These are phyloP conservation scores for Ophiocytium majus DNA, from an alignment of 352 stramenopile genomes.

Conservation along the genomic window DNA sequence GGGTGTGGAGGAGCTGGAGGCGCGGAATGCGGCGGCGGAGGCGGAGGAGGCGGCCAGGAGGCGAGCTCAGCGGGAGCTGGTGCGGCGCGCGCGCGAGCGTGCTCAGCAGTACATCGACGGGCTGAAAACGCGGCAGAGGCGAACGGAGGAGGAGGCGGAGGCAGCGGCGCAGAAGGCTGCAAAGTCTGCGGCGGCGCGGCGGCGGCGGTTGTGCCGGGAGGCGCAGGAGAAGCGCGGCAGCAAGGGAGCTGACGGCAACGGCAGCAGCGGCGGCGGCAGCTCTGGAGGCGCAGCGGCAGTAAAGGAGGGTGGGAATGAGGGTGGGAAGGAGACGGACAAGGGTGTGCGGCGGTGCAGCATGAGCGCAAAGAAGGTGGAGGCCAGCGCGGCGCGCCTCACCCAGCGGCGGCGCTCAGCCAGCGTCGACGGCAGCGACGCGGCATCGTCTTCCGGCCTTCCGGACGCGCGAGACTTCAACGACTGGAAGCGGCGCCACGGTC, in stretches of 20 bases:
- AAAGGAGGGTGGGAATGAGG: neutral
- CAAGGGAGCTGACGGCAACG: too few species aligned
- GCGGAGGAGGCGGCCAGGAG: neutral
- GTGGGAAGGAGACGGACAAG: neutral
- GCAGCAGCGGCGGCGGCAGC: conserved; percentile 22
- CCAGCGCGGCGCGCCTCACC: conserved; percentile 42
- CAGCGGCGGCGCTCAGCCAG: conserved; percentile 22
- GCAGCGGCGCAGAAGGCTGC: neutral
- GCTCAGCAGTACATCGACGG: conserved; percentile 20
- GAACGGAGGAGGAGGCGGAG: conserved; percentile 24
- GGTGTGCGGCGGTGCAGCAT: neutral
- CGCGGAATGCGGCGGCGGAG: neutral
- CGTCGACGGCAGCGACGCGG: neutral
- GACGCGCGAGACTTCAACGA: conserved; percentile 64
- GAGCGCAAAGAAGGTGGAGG: conserved; percentile 56
- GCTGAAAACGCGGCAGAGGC: neutral
- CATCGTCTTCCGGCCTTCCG: neutral
- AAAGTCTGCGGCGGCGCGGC: neutral
- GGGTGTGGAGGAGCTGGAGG: too few species aligned
- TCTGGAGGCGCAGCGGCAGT: neutral
- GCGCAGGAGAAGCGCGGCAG: conserved; percentile 32
- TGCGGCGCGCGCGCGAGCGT: neutral
- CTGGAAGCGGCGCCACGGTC: conserved; percentile 80
- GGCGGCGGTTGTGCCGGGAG: conserved; percentile 24
- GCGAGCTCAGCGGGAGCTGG: neutral